Percentiles rank a stretch among this genome's conserved stretches.
phyloP scores from a whole-genome alignment of 345 rosid genomes.

The Salix udensis region DNA sequence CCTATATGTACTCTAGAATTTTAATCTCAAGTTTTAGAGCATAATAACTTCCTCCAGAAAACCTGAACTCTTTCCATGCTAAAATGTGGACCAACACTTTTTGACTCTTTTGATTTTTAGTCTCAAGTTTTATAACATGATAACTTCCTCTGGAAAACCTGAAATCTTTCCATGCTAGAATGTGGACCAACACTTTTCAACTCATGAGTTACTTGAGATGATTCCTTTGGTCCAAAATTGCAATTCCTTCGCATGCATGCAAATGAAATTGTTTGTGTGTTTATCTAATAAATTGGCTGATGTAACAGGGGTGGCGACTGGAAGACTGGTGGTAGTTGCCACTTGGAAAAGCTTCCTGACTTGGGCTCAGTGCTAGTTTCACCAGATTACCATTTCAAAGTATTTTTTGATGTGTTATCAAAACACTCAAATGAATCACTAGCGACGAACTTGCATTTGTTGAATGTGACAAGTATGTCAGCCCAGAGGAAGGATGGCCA shows the following conservation, averaged over 20 bases:
- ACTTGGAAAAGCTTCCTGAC: conserved; percentile 79
- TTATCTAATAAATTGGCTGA: not conserved
- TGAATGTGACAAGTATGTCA: conserved; percentile 70
- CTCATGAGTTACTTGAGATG: not conserved
- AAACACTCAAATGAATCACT: conserved; percentile 26
- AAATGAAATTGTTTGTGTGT: not conserved
- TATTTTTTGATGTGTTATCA: conserved; percentile 43
- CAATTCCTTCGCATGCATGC: not conserved
- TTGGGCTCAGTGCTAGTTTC: conserved; percentile 43
- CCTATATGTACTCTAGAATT: not conserved
- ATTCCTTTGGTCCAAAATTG: not conserved
- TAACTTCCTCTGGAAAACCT: not conserved
- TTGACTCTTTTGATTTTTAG: not conserved
- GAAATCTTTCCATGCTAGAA: not conserved
- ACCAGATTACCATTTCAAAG: conserved; percentile 40
- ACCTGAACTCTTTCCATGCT: not conserved
- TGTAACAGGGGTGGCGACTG: conserved; percentile 81
- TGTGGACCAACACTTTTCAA: not conserved
- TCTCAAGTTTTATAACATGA: not conserved
- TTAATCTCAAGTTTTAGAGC: not conserved
- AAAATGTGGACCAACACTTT: not conserved
- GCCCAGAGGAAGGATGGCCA: conserved; percentile 82
- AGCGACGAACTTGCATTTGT: conserved; percentile 31
- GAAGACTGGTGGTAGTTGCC: conserved; percentile 82
- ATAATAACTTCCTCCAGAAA: not conserved